Base-by-base conservation (phyloP, 768 basidiomycete genomes). In the Suillus plorans region DNA sequence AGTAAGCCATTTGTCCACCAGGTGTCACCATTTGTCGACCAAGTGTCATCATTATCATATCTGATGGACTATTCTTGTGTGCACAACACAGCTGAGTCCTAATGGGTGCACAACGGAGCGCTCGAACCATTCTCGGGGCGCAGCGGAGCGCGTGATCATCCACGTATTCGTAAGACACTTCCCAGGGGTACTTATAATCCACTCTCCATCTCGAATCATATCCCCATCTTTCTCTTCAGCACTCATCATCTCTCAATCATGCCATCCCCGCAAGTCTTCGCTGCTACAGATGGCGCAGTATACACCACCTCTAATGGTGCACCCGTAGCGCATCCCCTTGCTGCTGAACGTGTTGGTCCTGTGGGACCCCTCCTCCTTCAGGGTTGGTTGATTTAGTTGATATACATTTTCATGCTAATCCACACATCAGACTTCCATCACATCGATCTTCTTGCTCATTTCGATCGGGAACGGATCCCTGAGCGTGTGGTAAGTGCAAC, bases 401-500 rank as follows among this genome's bases (percentile, higher is more conserved):
- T 14, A 49, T 45, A 60, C n/a, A 44, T 52, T 22, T 28, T 18
- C 65, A 63, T 61, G 36, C 65, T 76, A 49, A 73, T 68, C 63
- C 50, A 63, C 22, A 36, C 44, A n/a, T 63, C 65, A 91, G 92
- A 95, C 76, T 94, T 94, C 81, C 89, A 93, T 77, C 88, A 92
- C 78, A 89, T 96, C 73, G 94, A 95, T 79, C 81, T 91, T 58
- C 87, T 99, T 67, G 89, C 93, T 18, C 95, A 97, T 81, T 95
- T 96, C 71, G 92, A 94, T 76, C 89, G 93, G 65, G 95, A 97
- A 78, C 91, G 97, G 75, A 97, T 99, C 72, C 97, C 96, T 18
- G 94, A 97, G 83, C 93, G 94, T 77, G 90, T 93, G 68, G 94
- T 89, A 76, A 69, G 86, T 81, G 49, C 16, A 20, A 41, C 28